A percentile compares a stretch with the other conserved stretches of the same genome.
phyloP scores from a whole-genome alignment of 805 yeast genomes.

The Candida andamanensis region DNA sequence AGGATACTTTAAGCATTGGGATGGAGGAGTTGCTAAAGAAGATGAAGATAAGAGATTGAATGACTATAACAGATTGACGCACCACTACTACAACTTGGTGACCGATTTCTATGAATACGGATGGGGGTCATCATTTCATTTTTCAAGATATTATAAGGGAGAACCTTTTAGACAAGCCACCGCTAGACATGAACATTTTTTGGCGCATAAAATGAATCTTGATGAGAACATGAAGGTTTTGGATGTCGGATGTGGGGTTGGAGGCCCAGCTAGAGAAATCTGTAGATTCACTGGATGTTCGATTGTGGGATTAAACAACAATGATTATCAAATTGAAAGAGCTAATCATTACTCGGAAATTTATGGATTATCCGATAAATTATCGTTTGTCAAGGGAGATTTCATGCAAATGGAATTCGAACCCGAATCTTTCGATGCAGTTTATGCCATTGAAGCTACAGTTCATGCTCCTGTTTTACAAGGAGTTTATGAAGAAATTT shows the following conservation, averaged over 20 bases:
- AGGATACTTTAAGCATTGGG: constrained; percentile 97
- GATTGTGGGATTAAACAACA: constrained; percentile 89
- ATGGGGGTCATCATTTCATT: constrained; percentile 98
- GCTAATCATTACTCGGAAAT: constrained; percentile 76
- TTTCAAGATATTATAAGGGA: constrained; percentile 88
- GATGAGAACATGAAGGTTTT: constrained; percentile 77
- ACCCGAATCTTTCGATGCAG: constrained; percentile 87
- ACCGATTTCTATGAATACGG: constrained; percentile 99
- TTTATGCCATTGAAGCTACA: constrained; percentile 97
- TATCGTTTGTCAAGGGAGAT: constrained; percentile 91
- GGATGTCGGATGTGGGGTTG: constrained; percentile 99
- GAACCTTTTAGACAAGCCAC: constrained; percentile 92
- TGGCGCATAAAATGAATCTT: constrained; percentile 83
- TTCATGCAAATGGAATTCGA: constrained; percentile 98
- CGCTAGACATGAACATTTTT: constrained; percentile 95
- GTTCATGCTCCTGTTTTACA: constrained; percentile 96
- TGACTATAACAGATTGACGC: constrained; percentile 87
- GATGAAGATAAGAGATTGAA: constrained; percentile 71
- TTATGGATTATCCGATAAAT: constrained; percentile 62
- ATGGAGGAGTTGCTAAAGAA: constrained; percentile 71
- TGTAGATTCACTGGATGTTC: constrained; percentile 83
- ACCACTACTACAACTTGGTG: constrained; percentile 92
- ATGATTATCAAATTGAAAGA: constrained; percentile 93
- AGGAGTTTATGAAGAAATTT: constrained; percentile 93
- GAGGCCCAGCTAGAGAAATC: constrained; percentile 98